Evolutionary conservation across 2,329 filamentous ascomycete species (phyloP).

Genomic region (Fusarium abutilonis): DNA sequence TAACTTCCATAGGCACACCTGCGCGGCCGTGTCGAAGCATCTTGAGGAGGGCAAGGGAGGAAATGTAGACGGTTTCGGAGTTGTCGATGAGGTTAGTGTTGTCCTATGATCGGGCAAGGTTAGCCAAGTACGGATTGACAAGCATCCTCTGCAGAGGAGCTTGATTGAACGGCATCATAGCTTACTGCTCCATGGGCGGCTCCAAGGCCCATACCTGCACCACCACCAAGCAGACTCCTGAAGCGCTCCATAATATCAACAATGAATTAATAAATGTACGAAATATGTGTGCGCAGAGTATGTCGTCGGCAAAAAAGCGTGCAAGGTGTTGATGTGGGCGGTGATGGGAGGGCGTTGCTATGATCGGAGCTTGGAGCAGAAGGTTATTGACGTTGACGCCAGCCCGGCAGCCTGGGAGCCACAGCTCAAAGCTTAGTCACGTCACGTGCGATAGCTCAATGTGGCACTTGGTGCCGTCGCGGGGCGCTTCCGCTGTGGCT

Average conservation of each 20-base stretch:
- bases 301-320: conserved; percentile 3
- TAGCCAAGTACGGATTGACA: conserved; percentile 6
- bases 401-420: conserved; percentile 49
- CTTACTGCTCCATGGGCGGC: conserved; percentile 54
- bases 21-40: conserved; percentile 98
- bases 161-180: conserved; percentile 30
- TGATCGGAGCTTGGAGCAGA: conserved; percentile 40
- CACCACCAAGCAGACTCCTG: conserved; percentile 85
- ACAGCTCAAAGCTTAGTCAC: conserved; percentile 45
- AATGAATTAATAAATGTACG: conserved; percentile 14
- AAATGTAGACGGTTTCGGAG: conserved; percentile 99
- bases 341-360: conserved; percentile 33
- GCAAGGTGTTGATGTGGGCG: conserved; percentile 19
- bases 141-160: conserved; percentile 10
- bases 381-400: conserved; percentile 49
- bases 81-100: conserved; percentile 95
- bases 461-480: conserved; percentile 26
- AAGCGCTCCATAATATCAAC: conserved; percentile 81
- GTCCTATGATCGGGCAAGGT: conserved; percentile 66
- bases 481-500: conserved; percentile 21
- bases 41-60: conserved; percentile 94
- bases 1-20: conserved; percentile 99
- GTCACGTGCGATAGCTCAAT: conserved; percentile 37
- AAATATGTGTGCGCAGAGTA: neutral
- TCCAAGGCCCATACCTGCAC: conserved; percentile 71